Evolutionary conservation across 78 protist genomes (phyloP), one percentile per base, ranked within the genome.

Genomic region (Corallochytrium limacisporum): DNA sequence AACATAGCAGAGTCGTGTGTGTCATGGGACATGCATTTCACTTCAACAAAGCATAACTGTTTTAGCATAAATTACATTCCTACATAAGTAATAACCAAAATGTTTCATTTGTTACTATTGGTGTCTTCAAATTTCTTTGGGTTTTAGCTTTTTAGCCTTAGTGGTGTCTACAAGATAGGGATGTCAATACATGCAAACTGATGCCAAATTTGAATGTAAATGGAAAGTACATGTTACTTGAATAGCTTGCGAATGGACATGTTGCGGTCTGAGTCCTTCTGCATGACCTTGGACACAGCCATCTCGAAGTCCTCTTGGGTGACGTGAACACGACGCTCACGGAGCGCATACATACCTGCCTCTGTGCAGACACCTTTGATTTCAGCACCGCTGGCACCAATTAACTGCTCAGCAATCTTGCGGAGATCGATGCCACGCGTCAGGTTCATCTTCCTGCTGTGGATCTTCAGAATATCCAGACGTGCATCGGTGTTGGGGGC

Each of bases 271-370:
- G 75, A 33, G 75, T 91, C 99, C 83, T 91, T 90, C 73, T 82
- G 85, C 91, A 82, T 85, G 22, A 79, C 57, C 88, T 96, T 96
- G 31, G 93, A 73, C 5, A 90, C 99, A 15, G 99, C 98, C 91
- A 94, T 76, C 71, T 93, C 98, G 47, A 97, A 97, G 75, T 97
- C 99, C 65, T 94, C 99, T 73, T 97, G 97, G 33, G 94, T 90
- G 26, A 96, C 97, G 75, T 96, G 98, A 59, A 93, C 84, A 31
- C 99, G 78, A 5, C 99, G 77, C 78, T 95, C 99, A 32, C 99
- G 84, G 44, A 97, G 83, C 20, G 99, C 99, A 38, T 83, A 95
- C 98, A 97, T 95, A 42, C 99, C 99, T 9, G 97, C 94, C 77
- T 97, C 99, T 5, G 98, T 97, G 82, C 97, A 90, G 22, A 91